These are phyloP conservation scores for Lasiodiplodia sp. DNA, from an alignment of 2,329 filamentous ascomycete species.

Conservation along the genomic window DNA sequence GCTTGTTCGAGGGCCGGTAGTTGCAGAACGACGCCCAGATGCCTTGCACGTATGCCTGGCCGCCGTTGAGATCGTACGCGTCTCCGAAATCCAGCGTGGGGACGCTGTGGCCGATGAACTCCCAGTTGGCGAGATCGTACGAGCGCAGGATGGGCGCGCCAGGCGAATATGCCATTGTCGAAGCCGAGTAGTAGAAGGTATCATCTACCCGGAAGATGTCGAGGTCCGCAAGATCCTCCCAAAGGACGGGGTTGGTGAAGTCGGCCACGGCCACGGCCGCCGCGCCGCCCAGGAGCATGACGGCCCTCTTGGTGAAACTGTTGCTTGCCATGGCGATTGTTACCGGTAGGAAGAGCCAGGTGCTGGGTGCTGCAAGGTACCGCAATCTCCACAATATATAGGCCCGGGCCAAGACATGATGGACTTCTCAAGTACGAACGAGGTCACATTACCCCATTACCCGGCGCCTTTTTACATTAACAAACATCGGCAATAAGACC, in stretches of 20 bases:
- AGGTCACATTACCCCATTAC: slow-evolving; percentile 3
- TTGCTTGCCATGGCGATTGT: background rate
- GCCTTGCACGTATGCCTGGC: slow-evolving; percentile 59
- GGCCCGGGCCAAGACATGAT: background rate
- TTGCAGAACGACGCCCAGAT: slow-evolving; percentile 64
- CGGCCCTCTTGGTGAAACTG: background rate
- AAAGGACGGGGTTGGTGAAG: slow-evolving; percentile 63
- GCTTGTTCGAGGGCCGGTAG: slow-evolving; percentile 58
- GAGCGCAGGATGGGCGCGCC: slow-evolving; percentile 65
- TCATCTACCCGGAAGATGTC: slow-evolving; percentile 61
- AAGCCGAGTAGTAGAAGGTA: slow-evolving; percentile 63
- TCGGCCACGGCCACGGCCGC: slow-evolving; percentile 28
- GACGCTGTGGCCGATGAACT: slow-evolving; percentile 50
- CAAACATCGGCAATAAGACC: background rate
- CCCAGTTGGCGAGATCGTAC: slow-evolving; percentile 62
- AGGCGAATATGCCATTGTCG: slow-evolving; percentile 64
- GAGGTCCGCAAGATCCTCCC: slow-evolving; percentile 63
- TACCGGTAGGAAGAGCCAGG: background rate
- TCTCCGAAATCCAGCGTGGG: slow-evolving; percentile 47
- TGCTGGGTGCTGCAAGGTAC: background rate
- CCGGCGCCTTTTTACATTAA: background rate
- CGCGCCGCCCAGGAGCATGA: background rate
- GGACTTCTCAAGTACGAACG: background rate
- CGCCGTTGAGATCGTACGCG: slow-evolving; percentile 57
- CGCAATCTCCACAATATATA: slow-evolving; percentile 9